A percentile compares a stretch with the other conserved stretches of the same genome.
Conservation (phyloP, 2,329 filamentous ascomycete genomes). For the Sarocladium kiliense region DNA sequence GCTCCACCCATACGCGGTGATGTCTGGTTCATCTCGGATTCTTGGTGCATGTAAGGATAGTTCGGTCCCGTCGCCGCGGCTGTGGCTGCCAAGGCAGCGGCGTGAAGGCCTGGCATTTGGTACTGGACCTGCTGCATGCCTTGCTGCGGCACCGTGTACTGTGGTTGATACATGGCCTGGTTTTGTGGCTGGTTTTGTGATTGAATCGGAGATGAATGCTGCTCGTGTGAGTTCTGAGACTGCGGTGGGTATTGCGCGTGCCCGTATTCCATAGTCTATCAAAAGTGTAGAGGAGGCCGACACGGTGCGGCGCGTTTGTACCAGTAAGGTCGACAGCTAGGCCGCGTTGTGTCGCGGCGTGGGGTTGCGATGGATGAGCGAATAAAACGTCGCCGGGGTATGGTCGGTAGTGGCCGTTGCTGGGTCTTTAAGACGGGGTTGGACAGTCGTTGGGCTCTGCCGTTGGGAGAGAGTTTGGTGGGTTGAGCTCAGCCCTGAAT, state of each 20-base stretch:
- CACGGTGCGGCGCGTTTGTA: neutral
- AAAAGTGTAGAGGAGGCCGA: neutral
- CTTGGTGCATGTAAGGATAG: conserved; percentile 68
- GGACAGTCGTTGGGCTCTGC: conserved; percentile 2
- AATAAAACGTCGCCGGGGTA: conserved; percentile 7
- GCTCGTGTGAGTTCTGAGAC: conserved; percentile 60
- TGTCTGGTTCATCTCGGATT: conserved; percentile 61
- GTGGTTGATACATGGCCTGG: conserved; percentile 64
- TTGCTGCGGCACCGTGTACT: conserved; percentile 68
- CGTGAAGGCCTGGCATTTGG: conserved; percentile 76
- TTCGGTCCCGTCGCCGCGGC: conserved; percentile 82
- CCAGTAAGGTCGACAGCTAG: neutral
- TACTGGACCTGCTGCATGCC: conserved; percentile 65
- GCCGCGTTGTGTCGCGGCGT: conserved; percentile 6
- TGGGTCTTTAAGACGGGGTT: conserved; percentile 3
- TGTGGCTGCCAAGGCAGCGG: conserved; percentile 86
- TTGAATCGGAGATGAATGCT: conserved; percentile 71
- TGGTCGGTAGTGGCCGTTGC: neutral
- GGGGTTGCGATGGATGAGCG: conserved; percentile 5
- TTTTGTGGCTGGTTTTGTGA: conserved; percentile 54
- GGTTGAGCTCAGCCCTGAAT: neutral
- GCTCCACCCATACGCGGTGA: conserved; percentile 73
- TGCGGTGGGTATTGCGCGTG: conserved; percentile 68
- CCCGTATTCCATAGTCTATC: conserved; percentile 62
- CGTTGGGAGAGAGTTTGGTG: neutral